These are phyloP conservation scores for Neofusicoccum sp. DNA, from an alignment of 2,329 filamentous ascomycete genomes.

Conservation along the genomic window DNA sequence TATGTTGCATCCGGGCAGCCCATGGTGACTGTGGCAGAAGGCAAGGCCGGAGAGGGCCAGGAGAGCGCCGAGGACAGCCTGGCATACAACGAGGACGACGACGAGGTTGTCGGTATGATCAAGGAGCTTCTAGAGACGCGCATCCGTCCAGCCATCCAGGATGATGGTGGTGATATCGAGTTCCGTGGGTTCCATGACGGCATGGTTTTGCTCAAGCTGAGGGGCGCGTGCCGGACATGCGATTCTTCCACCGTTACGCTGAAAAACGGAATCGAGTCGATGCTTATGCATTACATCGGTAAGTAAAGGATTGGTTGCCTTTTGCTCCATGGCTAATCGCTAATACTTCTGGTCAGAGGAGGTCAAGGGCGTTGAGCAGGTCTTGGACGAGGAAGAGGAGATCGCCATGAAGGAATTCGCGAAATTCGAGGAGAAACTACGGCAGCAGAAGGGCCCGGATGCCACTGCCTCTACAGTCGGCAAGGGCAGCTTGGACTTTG, in stretches of 20 bases:
- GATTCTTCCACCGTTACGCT: slow-evolving; percentile 95
- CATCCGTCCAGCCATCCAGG: slow-evolving; percentile 92
- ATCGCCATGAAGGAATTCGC: slow-evolving; percentile 83
- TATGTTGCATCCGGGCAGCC: slow-evolving; percentile 78
- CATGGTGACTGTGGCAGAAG: slow-evolving; percentile 71
- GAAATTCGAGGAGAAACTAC: slow-evolving; percentile 86
- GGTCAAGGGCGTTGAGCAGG: slow-evolving; percentile 87
- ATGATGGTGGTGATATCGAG: slow-evolving; percentile 97
- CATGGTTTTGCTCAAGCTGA: slow-evolving; percentile 74
- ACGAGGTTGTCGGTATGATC: slow-evolving; percentile 96
- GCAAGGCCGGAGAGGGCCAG: slow-evolving; percentile 52
- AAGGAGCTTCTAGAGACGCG: slow-evolving; percentile 95
- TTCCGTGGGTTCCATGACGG: slow-evolving; percentile 82
- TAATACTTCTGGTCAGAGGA: slow-evolving; percentile 72
- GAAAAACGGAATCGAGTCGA: slow-evolving; percentile 97
- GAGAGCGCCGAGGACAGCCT: slow-evolving; percentile 64
- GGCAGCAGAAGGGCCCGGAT: slow-evolving; percentile 55
- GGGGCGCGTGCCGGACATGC: slow-evolving; percentile 91
- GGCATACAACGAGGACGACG: slow-evolving; percentile 84
- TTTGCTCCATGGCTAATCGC: background rate
- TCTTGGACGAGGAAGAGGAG: slow-evolving; percentile 89
- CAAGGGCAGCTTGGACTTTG: slow-evolving; percentile 54
- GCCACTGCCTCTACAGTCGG: slow-evolving; percentile 51
- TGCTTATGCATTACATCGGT: slow-evolving; percentile 71
- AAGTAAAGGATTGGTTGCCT: too few relatives aligned